Conservation (phyloP, 2,329 filamentous ascomycete genomes). For the Penicillium sp. region DNA sequence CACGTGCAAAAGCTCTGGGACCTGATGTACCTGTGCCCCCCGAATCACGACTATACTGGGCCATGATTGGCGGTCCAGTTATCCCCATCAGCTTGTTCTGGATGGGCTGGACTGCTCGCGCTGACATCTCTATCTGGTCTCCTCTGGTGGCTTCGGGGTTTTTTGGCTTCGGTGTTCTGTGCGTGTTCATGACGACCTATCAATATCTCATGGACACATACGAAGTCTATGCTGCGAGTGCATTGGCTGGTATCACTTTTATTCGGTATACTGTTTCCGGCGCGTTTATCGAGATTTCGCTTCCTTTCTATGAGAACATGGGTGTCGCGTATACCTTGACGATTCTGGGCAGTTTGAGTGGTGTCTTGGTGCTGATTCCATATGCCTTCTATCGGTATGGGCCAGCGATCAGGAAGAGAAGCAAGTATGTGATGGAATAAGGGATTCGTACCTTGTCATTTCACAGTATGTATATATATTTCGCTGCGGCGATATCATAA, state of each 20-base stretch:
- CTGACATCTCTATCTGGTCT: slow-evolving; percentile 35
- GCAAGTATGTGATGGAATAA: slow-evolving; percentile 14
- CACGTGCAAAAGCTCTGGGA: slow-evolving; percentile 37
- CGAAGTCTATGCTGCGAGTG: slow-evolving; percentile 48
- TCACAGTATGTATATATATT: no score
- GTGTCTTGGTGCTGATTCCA: slow-evolving; percentile 40
- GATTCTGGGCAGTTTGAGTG: slow-evolving; percentile 41
- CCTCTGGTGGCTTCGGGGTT: slow-evolving; percentile 43
- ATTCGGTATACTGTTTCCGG: slow-evolving; percentile 37
- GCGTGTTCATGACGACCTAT: slow-evolving; percentile 49
- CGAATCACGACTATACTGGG: slow-evolving; percentile 53
- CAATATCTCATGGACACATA: slow-evolving; percentile 58
- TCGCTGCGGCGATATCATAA: no score
- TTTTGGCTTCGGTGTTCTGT: slow-evolving; percentile 49
- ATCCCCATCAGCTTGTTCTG: slow-evolving; percentile 55
- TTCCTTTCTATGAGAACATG: slow-evolving; percentile 37
- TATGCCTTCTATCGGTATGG: slow-evolving; percentile 49
- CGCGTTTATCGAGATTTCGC: slow-evolving; percentile 29
- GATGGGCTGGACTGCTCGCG: slow-evolving; percentile 53
- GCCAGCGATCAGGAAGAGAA: slow-evolving; percentile 10
- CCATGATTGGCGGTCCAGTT: slow-evolving; percentile 48
- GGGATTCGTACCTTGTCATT: not conserved
- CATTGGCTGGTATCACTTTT: slow-evolving; percentile 40
- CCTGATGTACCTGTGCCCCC: slow-evolving; percentile 38
- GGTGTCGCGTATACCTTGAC: slow-evolving; percentile 40